Base-by-base conservation (phyloP, 805 yeast species). In the Lipomyces chichibuensis region DNA sequence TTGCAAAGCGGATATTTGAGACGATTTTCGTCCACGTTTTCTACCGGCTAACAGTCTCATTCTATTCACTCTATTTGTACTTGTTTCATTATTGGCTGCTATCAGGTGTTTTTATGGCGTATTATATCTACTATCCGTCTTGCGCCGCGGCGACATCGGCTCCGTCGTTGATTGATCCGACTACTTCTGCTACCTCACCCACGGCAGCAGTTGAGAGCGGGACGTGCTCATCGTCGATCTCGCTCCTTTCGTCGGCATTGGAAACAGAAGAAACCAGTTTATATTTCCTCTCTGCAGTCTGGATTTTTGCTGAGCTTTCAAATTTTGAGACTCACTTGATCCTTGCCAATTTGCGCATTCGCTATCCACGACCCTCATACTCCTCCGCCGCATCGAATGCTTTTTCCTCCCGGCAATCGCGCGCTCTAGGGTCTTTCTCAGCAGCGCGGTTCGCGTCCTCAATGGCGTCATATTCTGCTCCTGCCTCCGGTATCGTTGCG, bases 1-100 rank as follows among this genome's bases (percentile, higher is more conserved):
- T 90, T 75, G 70, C 86, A 69, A 94, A 94, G 80, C 86, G 99
- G 76, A 97, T 92, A 77, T 84, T 84, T 70, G 99, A 94, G 79
- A 92, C 97, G 3, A 69, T 89, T 23, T 88, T 86, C 75, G 87
- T 94, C 62, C 99, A 94, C 80, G 83, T 84, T 69, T 94, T 94
- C 76, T 89, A 97, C 33, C 82, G 87, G 65, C 86, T 91, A 39
- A 93, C 98, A 11, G 95, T 95, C 98, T 98, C 98, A 5, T 75
- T 90, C 58, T 85, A 86, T 77, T 90, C 91, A 77, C 79, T 94
- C 65, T 91, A 94, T 84, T 90, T 92, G 80, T 94, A 95, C 81
- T 87, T 91, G 46, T 81, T 85, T 71, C 97, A 94, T 78, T 94
- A 94, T 80, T 94, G 98, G 98, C 77, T 91, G n/a, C 80, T 94